Base-by-base conservation (phyloP, 78 protist genomes). In the slime mould (Dictyostelium discoideum) region DNA sequence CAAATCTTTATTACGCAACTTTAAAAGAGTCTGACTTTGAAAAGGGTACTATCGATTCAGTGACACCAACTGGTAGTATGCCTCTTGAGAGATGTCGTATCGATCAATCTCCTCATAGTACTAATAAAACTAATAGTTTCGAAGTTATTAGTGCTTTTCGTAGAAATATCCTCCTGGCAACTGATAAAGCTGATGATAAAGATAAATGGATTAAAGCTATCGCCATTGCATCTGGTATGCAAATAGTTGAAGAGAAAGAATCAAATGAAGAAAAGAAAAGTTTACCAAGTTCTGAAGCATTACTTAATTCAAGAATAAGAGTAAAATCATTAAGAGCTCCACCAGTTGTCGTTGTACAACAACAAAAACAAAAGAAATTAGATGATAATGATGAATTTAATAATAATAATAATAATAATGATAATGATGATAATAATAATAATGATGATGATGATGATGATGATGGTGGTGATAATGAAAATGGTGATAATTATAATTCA, bases 21-120 rank as follows among this genome's bases (percentile, higher is more conserved):
- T 16, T 89, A 1, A 81, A 78, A n/a, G 67, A 76, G 7, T 50
- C 79, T 0, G 93, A 87, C 1, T 37, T 74, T 37, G 93, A 87
- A 78, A 42, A 42, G 26, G 86, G 54, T 22, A 87, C 37, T 13
- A 42, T 39, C 1, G 82, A 42, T 10, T 81, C 87, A 0, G 84
- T 89, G 1, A 80, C 94, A 1, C 94, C 94, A 78, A 89, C 80
- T 4, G 94, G 94, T 67, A 89, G 63, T 18, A 37, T 89, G 18
- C 94, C 94, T 44, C 46, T 89, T 0, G 87, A 78, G 5, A 69
- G 82, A 20, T 85, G 86, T 5, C 82, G 83, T 54, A 40, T 89
- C 54, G 94, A 89, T 42, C 78, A 22, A 44, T 40, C 76, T 24
- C 94, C 94, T 24, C 26, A 29, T 6, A n/a, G 73, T 1, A 54